phyloP scores from a whole-genome alignment of 306 rosid genomes.

The Inga laurina region DNA sequence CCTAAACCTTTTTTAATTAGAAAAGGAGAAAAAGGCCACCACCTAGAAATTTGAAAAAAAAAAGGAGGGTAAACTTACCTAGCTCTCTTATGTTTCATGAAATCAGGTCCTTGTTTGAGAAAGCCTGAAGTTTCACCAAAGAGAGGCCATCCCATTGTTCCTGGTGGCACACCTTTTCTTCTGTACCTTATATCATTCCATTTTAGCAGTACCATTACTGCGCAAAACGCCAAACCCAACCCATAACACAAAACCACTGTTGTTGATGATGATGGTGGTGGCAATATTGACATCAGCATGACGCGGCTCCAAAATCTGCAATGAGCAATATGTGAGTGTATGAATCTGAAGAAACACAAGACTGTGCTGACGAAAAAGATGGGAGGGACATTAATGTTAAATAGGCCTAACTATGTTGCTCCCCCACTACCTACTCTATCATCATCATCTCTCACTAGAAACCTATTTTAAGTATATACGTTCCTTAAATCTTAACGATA shows the following conservation, averaged over 20 bases:
- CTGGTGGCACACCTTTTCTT: slow-evolving; percentile 69
- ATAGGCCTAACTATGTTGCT: slow-evolving; percentile 35
- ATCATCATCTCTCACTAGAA: slow-evolving; percentile 27
- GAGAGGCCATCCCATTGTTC: slow-evolving; percentile 87
- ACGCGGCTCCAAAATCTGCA: slow-evolving; percentile 6
- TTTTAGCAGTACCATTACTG: slow-evolving; percentile 52
- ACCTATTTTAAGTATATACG: slow-evolving; percentile 10
- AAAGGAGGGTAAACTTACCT: slow-evolving; percentile 36
- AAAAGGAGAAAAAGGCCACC: not conserved
- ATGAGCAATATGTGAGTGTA: not conserved
- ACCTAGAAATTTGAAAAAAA: not conserved
- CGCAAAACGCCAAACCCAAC: slow-evolving; percentile 41
- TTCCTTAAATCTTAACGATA: not conserved
- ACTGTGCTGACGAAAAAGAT: slow-evolving; percentile 36
- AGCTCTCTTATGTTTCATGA: slow-evolving; percentile 66
- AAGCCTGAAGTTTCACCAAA: slow-evolving; percentile 69
- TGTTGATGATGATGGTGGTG: not conserved
- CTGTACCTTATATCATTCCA: slow-evolving; percentile 64
- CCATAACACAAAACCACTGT: slow-evolving; percentile 25
- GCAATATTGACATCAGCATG: slow-evolving; percentile 38
- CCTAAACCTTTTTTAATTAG: not conserved
- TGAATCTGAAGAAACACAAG: not conserved
- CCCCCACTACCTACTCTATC: slow-evolving; percentile 27
- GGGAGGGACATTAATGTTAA: slow-evolving; percentile 24
- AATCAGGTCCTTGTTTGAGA: slow-evolving; percentile 68